These are phyloP conservation scores for Fusarium sp. DNA, from an alignment of 2,329 filamentous ascomycete species.

Conservation along the genomic window DNA sequence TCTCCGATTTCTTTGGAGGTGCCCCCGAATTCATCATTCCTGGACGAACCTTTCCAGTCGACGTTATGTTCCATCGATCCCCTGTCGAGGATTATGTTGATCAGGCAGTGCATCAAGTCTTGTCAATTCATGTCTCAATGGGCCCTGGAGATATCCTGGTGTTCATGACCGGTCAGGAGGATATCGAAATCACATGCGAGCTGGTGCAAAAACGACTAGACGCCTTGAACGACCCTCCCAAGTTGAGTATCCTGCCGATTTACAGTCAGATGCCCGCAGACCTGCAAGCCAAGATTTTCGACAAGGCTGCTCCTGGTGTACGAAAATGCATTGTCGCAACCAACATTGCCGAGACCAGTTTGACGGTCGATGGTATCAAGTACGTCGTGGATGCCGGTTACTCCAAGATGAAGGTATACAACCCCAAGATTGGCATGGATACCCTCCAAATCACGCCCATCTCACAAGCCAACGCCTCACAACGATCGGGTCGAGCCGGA, in stretches of 20 bases:
- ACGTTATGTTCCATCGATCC: constrained; percentile 93
- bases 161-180: constrained; percentile 99
- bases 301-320: constrained; percentile 87
- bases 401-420: constrained; percentile 98
- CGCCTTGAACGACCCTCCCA: constrained; percentile 91
- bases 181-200: constrained; percentile 97
- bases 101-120: constrained; percentile 92
- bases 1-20: constrained; percentile 94
- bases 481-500: constrained; percentile 92
- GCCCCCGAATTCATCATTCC: constrained; percentile 97
- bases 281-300: constrained; percentile 97
- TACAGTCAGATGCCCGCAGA: constrained; percentile 99
- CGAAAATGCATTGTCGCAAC: constrained; percentile 98
- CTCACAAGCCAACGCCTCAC: constrained; percentile 94
- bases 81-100: constrained; percentile 99
- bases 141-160: constrained; percentile 93
- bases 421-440: constrained; percentile 99
- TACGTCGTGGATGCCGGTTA: constrained; percentile 97
- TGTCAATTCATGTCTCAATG: constrained; percentile 96
- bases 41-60: constrained; percentile 94
- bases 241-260: constrained; percentile 93
- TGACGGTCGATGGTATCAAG: constrained; percentile 99
- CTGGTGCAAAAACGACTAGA: constrained; percentile 87
- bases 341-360: constrained; percentile 97
- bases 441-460: constrained; percentile 97